Conservation (phyloP, 2,329 filamentous ascomycete genomes). For the Aspergillus caelatus region DNA sequence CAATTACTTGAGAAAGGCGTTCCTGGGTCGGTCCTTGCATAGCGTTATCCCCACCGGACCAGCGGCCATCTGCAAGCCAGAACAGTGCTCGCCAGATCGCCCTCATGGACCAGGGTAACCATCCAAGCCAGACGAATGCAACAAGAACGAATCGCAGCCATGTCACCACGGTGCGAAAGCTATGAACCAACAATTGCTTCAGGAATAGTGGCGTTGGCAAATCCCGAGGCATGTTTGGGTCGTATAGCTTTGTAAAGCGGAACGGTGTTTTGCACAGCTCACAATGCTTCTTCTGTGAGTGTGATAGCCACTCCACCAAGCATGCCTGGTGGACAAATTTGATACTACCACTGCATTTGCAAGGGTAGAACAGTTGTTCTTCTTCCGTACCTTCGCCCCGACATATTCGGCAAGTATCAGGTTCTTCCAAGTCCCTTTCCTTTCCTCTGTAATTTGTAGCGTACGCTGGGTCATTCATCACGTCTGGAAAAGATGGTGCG, state of each 20-base stretch:
- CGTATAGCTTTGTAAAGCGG: conserved; percentile 96
- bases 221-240: conserved; percentile 85
- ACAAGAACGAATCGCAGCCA: conserved; percentile 82
- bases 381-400: conserved; percentile 79
- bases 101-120: conserved; percentile 88
- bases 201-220: conserved; percentile 81
- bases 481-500: conserved; percentile 43
- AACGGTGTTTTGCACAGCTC: conserved; percentile 99
- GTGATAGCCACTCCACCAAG: conserved; percentile 97
- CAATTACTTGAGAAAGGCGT: conserved; percentile 24
- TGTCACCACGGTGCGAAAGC: conserved; percentile 69
- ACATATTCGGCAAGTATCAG: conserved; percentile 95
- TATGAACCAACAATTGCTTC: conserved; percentile 74
- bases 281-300: conserved; percentile 99
- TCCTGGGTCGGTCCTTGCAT: conserved; percentile 25
- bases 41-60: conserved; percentile 44
- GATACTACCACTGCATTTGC: conserved; percentile 98
- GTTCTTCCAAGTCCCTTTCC: conserved; percentile 52
- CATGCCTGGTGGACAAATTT: conserved; percentile 98
- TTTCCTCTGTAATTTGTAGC: conserved; percentile 44
- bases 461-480: conserved; percentile 62
- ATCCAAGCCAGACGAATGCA: conserved; percentile 81
- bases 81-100: conserved; percentile 92
- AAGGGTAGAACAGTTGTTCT: conserved; percentile 93
- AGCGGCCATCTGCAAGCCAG: conserved; percentile 84